Evolutionary conservation across 352 stramenopile species (phyloP).

Genomic region (Globisporangium abappressorium): DNA sequence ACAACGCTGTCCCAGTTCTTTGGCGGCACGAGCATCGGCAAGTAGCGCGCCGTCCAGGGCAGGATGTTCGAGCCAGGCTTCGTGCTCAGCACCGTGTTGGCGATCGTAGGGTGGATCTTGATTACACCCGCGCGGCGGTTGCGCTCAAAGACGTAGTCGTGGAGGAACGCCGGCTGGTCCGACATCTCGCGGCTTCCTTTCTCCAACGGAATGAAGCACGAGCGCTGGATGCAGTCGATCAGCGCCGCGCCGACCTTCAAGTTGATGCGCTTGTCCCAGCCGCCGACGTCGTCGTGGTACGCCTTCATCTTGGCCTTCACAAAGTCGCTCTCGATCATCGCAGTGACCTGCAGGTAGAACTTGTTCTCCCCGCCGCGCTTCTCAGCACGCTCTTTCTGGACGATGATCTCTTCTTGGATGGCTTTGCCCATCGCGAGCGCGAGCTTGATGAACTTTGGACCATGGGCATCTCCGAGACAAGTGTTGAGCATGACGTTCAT

Average conservation of each 20-base stretch:
- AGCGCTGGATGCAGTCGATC: background rate
- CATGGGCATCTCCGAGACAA: background rate
- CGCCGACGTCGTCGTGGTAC: background rate
- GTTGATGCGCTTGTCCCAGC: background rate
- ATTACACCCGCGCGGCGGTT: background rate
- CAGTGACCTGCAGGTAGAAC: background rate
- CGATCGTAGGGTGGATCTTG: background rate
- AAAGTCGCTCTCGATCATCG: constrained; percentile 1
- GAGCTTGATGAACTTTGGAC: constrained; percentile 1
- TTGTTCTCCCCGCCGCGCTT: background rate
- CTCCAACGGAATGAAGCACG: background rate
- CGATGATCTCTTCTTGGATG: constrained; percentile 1
- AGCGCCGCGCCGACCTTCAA: background rate
- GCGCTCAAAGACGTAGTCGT: constrained; percentile 1
- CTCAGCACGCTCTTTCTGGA: background rate
- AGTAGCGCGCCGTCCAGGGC: background rate
- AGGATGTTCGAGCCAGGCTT: background rate
- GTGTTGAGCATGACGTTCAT: constrained; percentile 1
- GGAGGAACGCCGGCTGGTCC: background rate
- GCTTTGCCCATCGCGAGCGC: background rate
- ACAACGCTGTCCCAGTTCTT: background rate
- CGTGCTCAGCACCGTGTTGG: background rate
- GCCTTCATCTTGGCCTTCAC: background rate
- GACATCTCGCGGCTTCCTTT: background rate
- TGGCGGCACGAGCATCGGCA: background rate